These are phyloP conservation scores for Hypsizygus marmoreus DNA, from an alignment of 768 basidiomycete species.

Conservation along the genomic window DNA sequence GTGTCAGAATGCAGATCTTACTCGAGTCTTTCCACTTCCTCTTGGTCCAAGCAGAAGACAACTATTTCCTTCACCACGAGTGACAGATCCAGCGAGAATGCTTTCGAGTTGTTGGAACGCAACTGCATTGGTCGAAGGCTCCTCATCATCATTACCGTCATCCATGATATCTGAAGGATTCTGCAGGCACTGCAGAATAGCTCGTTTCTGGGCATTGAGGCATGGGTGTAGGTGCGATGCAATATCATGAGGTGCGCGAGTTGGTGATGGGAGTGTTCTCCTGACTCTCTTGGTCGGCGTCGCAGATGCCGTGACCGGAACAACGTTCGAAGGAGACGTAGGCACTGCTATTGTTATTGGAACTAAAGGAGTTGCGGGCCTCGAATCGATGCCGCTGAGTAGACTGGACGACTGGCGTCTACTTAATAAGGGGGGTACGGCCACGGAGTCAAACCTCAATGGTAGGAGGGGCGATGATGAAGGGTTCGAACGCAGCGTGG, in stretches of 20 bases:
- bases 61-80: slow-evolving; percentile 89
- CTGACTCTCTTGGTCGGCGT: slow-evolving; percentile 12
- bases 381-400: background rate
- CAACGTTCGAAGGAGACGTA: slow-evolving; percentile 4
- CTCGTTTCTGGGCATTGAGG: slow-evolving; percentile 59
- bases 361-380: background rate
- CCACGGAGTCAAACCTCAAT: slow-evolving; percentile 4
- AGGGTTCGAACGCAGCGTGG: background rate
- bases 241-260: slow-evolving; percentile 28
- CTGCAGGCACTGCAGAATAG: slow-evolving; percentile 50
- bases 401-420: background rate
- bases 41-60: slow-evolving; percentile 85
- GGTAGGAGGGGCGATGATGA: background rate
- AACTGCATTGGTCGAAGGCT: slow-evolving; percentile 45
- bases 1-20: slow-evolving; percentile 32
- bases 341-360: too few species aligned
- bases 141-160: slow-evolving; percentile 26
- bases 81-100: slow-evolving; percentile 72
- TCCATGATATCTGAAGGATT: slow-evolving; percentile 13
- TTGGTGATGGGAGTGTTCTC: slow-evolving; percentile 16
- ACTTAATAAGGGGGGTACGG: background rate
- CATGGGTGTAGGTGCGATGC: slow-evolving; percentile 45
- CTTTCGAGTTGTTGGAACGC: slow-evolving; percentile 61
- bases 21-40: slow-evolving; percentile 84
- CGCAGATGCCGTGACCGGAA: background rate